phyloP scores from a whole-genome alignment of 805 yeast genomes.

The Lipomyces spencermartinsiae region DNA sequence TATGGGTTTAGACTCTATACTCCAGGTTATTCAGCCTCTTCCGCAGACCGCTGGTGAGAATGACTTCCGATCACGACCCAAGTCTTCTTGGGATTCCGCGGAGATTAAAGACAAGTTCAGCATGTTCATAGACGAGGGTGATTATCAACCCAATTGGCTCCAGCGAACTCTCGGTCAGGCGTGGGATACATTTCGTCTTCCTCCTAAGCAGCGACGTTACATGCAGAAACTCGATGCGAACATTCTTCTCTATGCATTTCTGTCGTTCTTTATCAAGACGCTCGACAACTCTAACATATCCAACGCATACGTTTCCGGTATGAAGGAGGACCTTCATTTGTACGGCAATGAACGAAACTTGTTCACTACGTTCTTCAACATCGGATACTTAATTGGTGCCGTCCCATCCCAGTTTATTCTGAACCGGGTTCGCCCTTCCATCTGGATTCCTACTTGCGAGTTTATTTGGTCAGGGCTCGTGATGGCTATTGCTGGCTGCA shows the following conservation, averaged over 20 bases:
- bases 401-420: conserved; percentile 52
- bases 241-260: conserved; percentile 39
- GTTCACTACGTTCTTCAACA: conserved; percentile 31
- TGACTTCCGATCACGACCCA: conserved; percentile 24
- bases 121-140: conserved; percentile 20
- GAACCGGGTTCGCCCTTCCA: conserved; percentile 43
- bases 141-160: conserved; percentile 17
- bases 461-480: conserved; percentile 54
- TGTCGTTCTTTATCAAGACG: conserved; percentile 56
- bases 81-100: conserved; percentile 16
- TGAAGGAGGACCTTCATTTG: conserved; percentile 56
- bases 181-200: conserved; percentile 39
- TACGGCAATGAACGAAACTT: conserved; percentile 31
- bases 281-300: conserved; percentile 65
- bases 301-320: conserved; percentile 72
- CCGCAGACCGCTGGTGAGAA: too few species aligned
- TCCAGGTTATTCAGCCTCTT: too few species aligned
- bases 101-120: conserved; percentile 24
- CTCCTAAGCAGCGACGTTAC: conserved; percentile 44
- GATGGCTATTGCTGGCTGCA: conserved; percentile 49
- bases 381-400: conserved; percentile 55
- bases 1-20: too few species aligned
- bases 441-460: conserved; percentile 53
- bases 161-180: conserved; percentile 28
- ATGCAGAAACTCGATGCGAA: conserved; percentile 48